Conservation (phyloP, 1,284 basidiomycete species). For the Kalmanozyma brasiliensis region DNA sequence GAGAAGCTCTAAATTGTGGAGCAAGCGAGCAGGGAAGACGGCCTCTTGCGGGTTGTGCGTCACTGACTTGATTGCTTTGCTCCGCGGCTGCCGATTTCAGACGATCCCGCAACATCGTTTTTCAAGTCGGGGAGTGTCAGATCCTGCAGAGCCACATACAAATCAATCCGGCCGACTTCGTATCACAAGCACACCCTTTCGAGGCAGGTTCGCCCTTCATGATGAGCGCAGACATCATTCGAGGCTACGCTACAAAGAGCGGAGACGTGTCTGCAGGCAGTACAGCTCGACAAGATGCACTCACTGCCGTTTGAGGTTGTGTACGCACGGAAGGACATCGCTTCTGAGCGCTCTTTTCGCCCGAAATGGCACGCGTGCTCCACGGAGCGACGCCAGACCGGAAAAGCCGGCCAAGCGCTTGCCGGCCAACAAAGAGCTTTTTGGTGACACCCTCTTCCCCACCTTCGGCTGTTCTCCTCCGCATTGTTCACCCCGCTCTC, state of each 20-base stretch:
- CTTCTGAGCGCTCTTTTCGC: constrained; percentile 6
- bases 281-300: too few species aligned
- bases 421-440: constrained; percentile 9
- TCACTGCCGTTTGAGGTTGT: too few species aligned
- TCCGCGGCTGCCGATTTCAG: too few species aligned
- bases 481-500: constrained; percentile 3
- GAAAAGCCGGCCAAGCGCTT: constrained; percentile 24
- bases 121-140: neutral
- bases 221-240: too few species aligned
- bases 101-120: neutral
- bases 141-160: too few species aligned
- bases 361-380: constrained; percentile 11
- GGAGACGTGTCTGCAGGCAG: too few species aligned
- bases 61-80: too few species aligned
- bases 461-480: neutral
- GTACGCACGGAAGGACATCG: constrained; percentile 13
- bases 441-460: neutral
- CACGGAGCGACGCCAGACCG: constrained; percentile 5
- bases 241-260: too few species aligned
- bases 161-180: too few species aligned
- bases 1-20: constrained; percentile 30
- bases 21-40: constrained; percentile 2
- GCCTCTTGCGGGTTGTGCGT: neutral
- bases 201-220: too few species aligned
- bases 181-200: too few species aligned